A percentile compares a stretch with the other conserved stretches of the same genome.
Evolutionary conservation across 1,284 basidiomycete genomes (phyloP).

Genomic region (Ganoderma boninense): DNA sequence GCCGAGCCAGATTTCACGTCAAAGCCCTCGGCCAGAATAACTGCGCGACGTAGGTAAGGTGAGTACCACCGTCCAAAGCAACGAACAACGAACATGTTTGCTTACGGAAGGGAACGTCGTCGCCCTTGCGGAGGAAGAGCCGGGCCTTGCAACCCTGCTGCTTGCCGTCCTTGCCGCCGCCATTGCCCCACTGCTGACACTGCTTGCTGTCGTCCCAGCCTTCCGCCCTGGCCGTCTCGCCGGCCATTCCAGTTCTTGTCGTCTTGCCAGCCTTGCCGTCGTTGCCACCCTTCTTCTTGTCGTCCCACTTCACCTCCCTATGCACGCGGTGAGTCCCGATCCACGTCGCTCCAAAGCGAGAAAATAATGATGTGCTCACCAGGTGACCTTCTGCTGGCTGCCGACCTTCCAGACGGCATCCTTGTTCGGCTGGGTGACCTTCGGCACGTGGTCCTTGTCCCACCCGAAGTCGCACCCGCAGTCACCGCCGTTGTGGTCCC

Average conservation of each 20-base stretch:
- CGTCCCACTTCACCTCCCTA: neutral
- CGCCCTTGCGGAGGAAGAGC: neutral
- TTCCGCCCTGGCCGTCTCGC: neutral
- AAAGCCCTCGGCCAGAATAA: constrained; percentile 7
- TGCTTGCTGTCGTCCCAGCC: neutral
- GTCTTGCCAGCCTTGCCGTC: neutral
- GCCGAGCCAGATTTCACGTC: neutral
- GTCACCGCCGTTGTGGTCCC: neutral
- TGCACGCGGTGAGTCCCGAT: too few relatives aligned
- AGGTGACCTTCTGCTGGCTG: neutral
- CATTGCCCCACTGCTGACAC: too few relatives aligned
- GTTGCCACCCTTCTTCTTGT: neutral
- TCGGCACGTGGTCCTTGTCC: neutral
- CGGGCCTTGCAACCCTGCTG: too few relatives aligned
- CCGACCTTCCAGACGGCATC: neutral
- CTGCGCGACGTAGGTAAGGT: neutral
- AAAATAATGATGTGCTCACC: neutral
- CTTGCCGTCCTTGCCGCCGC: neutral
- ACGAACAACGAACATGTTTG: neutral
- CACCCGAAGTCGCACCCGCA: neutral
- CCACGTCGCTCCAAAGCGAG: neutral
- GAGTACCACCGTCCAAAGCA: neutral
- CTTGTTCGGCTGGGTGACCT: constrained; percentile 3
- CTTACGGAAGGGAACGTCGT: neutral
- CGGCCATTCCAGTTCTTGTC: neutral